phyloP scores from a whole-genome alignment of 805 yeast species.

The Brettanomyces sp. region DNA sequence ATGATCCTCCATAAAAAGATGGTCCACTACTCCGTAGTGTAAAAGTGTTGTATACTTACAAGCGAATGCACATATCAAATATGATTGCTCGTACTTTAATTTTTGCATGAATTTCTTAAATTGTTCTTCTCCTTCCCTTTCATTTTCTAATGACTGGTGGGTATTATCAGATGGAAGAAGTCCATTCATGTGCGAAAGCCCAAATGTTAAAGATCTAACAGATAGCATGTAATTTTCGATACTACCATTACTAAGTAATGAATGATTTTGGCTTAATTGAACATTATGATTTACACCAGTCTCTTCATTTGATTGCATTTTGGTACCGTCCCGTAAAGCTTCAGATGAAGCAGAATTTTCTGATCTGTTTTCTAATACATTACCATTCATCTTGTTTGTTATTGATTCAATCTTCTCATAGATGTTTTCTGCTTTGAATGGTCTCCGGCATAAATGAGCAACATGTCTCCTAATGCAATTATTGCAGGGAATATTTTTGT shows the following conservation, averaged over 20 bases:
- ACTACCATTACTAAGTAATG: not conserved
- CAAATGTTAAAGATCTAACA: conserved; percentile 15
- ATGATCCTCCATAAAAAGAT: conserved; percentile 16
- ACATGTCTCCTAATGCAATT: conserved; percentile 13
- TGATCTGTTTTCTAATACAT: not conserved
- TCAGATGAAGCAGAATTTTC: not conserved
- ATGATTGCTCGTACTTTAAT: conserved; percentile 8
- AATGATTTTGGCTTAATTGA: not conserved
- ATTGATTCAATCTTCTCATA: not conserved
- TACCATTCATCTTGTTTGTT: not conserved
- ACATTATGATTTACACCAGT: not conserved
- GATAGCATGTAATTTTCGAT: conserved; percentile 7
- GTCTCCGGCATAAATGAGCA: conserved; percentile 12
- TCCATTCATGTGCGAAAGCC: conserved; percentile 4
- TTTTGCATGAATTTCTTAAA: not conserved
- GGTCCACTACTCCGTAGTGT: conserved; percentile 16
- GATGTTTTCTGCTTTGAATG: not conserved
- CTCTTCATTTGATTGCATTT: not conserved
- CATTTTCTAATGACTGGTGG: not conserved
- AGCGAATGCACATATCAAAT: conserved; percentile 12
- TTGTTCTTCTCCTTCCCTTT: not conserved
- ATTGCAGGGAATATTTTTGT: conserved; percentile 16
- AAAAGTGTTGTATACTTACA: conserved; percentile 17
- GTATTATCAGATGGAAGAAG: not conserved
- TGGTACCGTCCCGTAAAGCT: no score